A percentile compares a stretch with the other conserved stretches of the same genome.
phyloP scores from a whole-genome alignment of 2,329 filamentous ascomycete genomes.

The Alternaria conjuncta region DNA sequence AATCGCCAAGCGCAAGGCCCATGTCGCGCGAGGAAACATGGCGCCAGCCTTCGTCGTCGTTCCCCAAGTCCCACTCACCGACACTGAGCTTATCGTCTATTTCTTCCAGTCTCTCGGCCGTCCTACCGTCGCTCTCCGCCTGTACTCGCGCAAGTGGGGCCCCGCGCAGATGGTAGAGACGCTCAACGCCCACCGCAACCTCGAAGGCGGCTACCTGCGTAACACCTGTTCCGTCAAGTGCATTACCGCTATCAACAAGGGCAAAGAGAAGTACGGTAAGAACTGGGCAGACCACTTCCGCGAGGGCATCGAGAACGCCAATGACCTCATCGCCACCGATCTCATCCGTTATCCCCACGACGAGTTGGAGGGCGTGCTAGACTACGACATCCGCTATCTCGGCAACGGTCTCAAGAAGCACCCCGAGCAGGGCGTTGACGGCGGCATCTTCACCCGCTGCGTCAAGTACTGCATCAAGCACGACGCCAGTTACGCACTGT shows the following conservation, averaged over 20 bases:
- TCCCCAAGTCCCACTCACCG: conserved; percentile 34
- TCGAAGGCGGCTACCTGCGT: conserved; percentile 33
- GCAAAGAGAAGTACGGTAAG: conserved; percentile 15
- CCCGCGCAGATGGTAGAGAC: conserved; percentile 26
- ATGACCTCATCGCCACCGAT: conserved; percentile 28
- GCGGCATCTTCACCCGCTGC: conserved; percentile 38
- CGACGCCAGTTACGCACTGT: conserved; percentile 15
- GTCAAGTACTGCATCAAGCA: conserved; percentile 32
- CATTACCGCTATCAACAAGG: conserved; percentile 30
- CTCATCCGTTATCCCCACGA: conserved; percentile 16
- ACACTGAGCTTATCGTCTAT: conserved; percentile 39
- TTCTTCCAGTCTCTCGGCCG: conserved; percentile 38
- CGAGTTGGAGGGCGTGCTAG: conserved; percentile 1
- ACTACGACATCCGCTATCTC: conserved; percentile 27
- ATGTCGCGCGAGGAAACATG: conserved; percentile 27
- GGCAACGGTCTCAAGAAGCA: conserved; percentile 23
- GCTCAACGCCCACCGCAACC: conserved; percentile 32
- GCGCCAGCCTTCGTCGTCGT: conserved; percentile 19
- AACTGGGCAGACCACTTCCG: conserved; percentile 19
- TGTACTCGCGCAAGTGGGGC: conserved; percentile 34
- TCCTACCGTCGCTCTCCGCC: conserved; percentile 32
- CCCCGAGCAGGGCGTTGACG: conserved; percentile 13
- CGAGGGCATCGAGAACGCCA: conserved; percentile 9
- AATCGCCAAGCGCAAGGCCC: conserved; percentile 23
- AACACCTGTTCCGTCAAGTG: conserved; percentile 43